Base-by-base conservation (phyloP, 164 flowering plant genomes). In the Chimonanthus salicifolius region DNA sequence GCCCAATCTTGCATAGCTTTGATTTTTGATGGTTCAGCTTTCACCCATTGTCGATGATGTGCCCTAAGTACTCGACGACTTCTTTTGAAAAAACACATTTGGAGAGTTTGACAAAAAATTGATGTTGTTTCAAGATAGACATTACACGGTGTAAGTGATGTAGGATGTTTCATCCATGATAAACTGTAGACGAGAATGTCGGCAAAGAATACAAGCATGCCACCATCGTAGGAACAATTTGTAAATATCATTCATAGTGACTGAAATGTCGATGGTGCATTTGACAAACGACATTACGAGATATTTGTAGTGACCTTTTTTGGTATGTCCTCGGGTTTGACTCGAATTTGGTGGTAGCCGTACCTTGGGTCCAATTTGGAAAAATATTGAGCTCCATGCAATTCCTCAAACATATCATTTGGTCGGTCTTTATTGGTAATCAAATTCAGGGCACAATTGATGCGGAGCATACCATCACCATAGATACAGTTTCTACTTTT, bases 181-280 rank as follows among this genome's bases (percentile, higher is more conserved):
- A 4, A 4, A 54, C 20, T 68, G 54, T 68, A 68, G 6, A 68
- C 13, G 5, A 68, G 46, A 68, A 68, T 68, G 7, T 68, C 71
- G 47, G 47, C 50, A 68, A 68, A 68, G 21, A 68, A 47, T 9
- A 47, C 71, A 10, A 68, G n/a, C 4, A 68, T 6, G 20, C 47
- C 33, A 68, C n/a, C n/a, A 0, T 46, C 58, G 50, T 49, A 68
- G 18, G 58, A 8, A 48, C 47, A 54, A 8, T 3, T 47, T 11
- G 47, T 7, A 47, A 15, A 47, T n/a, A 5, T 8, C 9, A 47
- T 68, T 68, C 58, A 68, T 68, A 7, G 46, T 4, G 15, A 4
- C 21, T 68, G 71, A 68, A 68, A 68, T 16, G 71, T 68, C 9
- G 70, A 67, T 47, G 58, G 58, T 7, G 58, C 58, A 51, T 51